phyloP scores from a whole-genome alignment of 352 stramenopile genomes.

The Pythium dissimile region DNA sequence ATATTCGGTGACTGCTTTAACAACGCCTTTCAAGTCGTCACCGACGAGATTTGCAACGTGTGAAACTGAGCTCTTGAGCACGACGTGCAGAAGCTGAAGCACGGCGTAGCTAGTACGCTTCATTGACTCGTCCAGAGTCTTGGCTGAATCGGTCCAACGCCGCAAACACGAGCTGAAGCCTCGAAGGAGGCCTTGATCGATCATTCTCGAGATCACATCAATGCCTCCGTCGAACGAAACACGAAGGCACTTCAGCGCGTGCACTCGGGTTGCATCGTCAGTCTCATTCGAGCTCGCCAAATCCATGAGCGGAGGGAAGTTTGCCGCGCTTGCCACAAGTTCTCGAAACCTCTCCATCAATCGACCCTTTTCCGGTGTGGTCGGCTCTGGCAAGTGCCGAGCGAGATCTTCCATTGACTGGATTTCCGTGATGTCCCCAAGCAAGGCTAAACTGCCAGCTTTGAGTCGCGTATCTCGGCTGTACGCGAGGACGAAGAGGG shows the following conservation, averaged over 20 bases:
- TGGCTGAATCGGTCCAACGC: slow-evolving; percentile 38
- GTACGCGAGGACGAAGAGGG: slow-evolving; percentile 65
- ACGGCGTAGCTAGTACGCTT: slow-evolving; percentile 37
- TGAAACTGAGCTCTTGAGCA: slow-evolving; percentile 56
- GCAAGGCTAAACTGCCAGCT: slow-evolving; percentile 46
- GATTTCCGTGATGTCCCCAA: slow-evolving; percentile 52
- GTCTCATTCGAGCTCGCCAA: slow-evolving; percentile 42
- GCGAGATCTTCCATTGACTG: slow-evolving; percentile 44
- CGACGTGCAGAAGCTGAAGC: slow-evolving; percentile 63
- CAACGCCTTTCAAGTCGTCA: slow-evolving; percentile 59
- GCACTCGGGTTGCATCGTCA: slow-evolving; percentile 39
- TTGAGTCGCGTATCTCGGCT: slow-evolving; percentile 49
- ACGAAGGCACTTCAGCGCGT: slow-evolving; percentile 71
- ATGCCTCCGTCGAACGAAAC: slow-evolving; percentile 55
- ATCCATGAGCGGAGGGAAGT: slow-evolving; percentile 63
- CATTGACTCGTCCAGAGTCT: slow-evolving; percentile 17
- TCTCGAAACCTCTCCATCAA: slow-evolving; percentile 63
- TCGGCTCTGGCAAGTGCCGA: slow-evolving; percentile 37
- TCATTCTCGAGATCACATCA: slow-evolving; percentile 51
- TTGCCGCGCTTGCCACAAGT: slow-evolving; percentile 47
- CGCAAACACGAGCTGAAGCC: slow-evolving; percentile 60
- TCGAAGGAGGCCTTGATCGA: slow-evolving; percentile 69
- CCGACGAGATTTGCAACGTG: slow-evolving; percentile 46
- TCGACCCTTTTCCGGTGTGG: slow-evolving; percentile 36
- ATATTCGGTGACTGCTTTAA: slow-evolving; percentile 71